phyloP scores from a whole-genome alignment of 164 flowering plant genomes.

The Sedum album region DNA sequence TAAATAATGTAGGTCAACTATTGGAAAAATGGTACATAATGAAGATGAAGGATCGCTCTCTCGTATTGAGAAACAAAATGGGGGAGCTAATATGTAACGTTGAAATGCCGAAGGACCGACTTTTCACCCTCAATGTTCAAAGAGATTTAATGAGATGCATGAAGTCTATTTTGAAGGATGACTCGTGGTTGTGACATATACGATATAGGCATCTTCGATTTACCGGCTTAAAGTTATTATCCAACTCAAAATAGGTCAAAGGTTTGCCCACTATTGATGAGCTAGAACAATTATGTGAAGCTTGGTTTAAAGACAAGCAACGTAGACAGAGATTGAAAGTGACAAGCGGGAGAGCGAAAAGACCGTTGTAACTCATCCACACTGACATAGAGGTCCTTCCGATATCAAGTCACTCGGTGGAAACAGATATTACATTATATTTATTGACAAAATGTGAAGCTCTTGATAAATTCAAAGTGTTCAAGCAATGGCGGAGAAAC shows the following conservation, averaged over 20 bases:
- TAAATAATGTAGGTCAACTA: not conserved
- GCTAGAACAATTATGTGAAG: not conserved
- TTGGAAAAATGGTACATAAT: not conserved
- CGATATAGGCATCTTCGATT: not conserved
- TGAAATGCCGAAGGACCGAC: not conserved
- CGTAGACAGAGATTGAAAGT: not conserved
- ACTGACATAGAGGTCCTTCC: too few species aligned
- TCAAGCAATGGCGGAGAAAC: too few species aligned
- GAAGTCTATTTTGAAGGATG: not conserved
- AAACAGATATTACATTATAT: too few species aligned
- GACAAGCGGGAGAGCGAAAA: not conserved
- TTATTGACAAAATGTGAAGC: too few species aligned
- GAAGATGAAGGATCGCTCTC: not conserved
- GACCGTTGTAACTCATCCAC: too few species aligned
- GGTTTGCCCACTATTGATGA: not conserved
- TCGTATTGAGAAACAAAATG: not conserved
- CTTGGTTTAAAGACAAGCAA: not conserved
- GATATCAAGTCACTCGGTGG: too few species aligned
- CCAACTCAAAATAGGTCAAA: not conserved
- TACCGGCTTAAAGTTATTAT: not conserved
- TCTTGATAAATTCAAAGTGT: too few species aligned
- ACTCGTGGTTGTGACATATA: constrained; percentile 1
- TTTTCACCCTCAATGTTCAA: not conserved
- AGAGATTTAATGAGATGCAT: not conserved
- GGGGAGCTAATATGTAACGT: not conserved